These are phyloP conservation scores for Cyclotella baltica DNA, from an alignment of 108 stramenopile species.

Conservation along the genomic window DNA sequence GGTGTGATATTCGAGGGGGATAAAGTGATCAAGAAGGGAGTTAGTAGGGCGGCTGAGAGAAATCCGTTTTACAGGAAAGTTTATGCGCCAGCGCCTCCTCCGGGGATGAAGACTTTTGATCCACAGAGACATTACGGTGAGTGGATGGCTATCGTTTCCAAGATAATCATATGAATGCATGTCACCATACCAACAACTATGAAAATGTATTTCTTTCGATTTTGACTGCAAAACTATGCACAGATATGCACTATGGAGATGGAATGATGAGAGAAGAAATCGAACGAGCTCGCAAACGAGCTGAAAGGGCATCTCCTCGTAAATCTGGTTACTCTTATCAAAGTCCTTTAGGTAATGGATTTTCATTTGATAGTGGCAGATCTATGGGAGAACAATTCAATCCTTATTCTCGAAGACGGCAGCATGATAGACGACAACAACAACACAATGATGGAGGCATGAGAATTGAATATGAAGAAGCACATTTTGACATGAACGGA, in stretches of 20 bases:
- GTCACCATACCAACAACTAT: conserved; percentile 1
- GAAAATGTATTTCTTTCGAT: background rate
- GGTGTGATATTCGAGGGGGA: conserved; percentile 24
- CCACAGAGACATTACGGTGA: conserved; percentile 70
- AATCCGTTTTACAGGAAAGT: conserved; percentile 83
- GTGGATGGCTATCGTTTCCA: conserved; percentile 3
- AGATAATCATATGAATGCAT: too few relatives aligned
- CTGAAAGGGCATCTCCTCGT: conserved; percentile 56
- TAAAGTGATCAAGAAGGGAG: conserved; percentile 23
- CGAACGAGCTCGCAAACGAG: conserved; percentile 63
- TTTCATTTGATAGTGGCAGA: conserved; percentile 45
- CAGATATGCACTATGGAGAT: conserved; percentile 88
- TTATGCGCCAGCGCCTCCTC: conserved; percentile 76
- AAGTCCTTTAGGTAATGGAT: conserved; percentile 83
- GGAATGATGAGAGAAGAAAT: conserved; percentile 85
- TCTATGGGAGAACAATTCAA: conserved; percentile 32
- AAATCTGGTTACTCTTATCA: conserved; percentile 69
- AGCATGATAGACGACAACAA: conserved; percentile 17
- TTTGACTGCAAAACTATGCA: background rate
- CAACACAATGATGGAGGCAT: conserved; percentile 22
- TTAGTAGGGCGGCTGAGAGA: conserved; percentile 55
- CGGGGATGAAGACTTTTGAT: conserved; percentile 81
- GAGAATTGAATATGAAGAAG: conserved; percentile 55
- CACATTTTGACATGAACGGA: conserved; percentile 51
- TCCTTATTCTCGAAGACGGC: conserved; percentile 41